Percentiles rank a stretch among this genome's conserved stretches.
phyloP scores from a whole-genome alignment of 1,139 yeast species.

The Blastobotrys elegans region DNA sequence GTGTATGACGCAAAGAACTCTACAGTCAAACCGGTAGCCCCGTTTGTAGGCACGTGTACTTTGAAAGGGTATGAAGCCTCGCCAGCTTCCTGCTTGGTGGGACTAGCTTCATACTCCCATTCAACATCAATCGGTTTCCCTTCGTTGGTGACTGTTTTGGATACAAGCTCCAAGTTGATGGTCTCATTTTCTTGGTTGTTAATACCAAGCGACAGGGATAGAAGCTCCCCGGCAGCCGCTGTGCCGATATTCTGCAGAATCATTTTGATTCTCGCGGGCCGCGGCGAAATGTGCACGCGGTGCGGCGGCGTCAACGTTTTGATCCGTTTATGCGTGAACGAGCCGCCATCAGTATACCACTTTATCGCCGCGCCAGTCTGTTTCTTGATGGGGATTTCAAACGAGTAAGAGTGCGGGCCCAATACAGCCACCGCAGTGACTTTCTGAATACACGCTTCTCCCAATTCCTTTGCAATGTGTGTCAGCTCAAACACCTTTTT shows the following conservation, averaged over 20 bases:
- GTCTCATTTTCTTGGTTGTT: constrained; percentile 29
- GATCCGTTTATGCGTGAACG: not conserved
- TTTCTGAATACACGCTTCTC: constrained; percentile 13
- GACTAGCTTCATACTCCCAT: not conserved
- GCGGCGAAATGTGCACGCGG: constrained; percentile 22
- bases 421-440: constrained; percentile 4
- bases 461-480: constrained; percentile 24
- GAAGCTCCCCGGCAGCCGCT: constrained; percentile 31
- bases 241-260: constrained; percentile 15
- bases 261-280: constrained; percentile 29
- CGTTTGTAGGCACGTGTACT: constrained; percentile 22
- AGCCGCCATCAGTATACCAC: not conserved
- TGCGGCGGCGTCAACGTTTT: not conserved
- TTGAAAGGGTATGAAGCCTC: constrained; percentile 14
- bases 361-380: not conserved
- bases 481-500: constrained; percentile 28
- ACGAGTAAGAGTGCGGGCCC: constrained; percentile 5
- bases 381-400: constrained; percentile 6
- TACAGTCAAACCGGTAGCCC: constrained; percentile 22
- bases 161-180: constrained; percentile 23
- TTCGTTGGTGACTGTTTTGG: constrained; percentile 19
- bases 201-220: constrained; percentile 21
- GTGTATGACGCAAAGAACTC: constrained; percentile 28
- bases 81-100: constrained; percentile 8
- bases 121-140: constrained; percentile 14